Base-by-base conservation (phyloP, 345 rosid species). In the Hibiscus syriacus region DNA sequence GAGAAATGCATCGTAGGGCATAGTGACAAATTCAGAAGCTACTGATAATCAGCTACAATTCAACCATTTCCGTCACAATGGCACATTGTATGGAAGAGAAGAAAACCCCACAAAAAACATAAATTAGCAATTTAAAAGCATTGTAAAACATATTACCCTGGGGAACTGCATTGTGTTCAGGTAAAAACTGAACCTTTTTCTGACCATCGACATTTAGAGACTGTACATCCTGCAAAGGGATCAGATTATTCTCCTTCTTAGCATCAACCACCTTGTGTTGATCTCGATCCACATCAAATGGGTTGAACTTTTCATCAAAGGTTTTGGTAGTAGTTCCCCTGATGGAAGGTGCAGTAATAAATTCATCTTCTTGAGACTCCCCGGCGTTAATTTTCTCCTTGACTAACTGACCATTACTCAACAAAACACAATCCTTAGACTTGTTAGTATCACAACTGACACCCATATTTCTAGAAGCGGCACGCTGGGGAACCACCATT, bases 351-450 rank as follows among this genome's bases (percentile, higher is more conserved):
- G 83, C 72, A 3, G 90, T 85, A 57, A 74, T 72, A 12, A 87
- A 82, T 10, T 76, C 89, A 77, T 77, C 90, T 52, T 84, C 92
- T 1, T 77, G 82, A 64, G 82, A 78, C 70, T 86, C 84, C 68
- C 77, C 73, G 59, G 73, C 80, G 73, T 17, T 61, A 71, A 65
- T 74, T 13, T 81, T 72, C 64, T 81, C 83, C 77, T 77, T 80
- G 19, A 54, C 30, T 45, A 74, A 43, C 30, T 75, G 74, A 71
- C 68, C 71, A 67, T 72, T 76, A 71, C 77, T 82, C 30, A 67
- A 66, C 0, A 81, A 66, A 81, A 66, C 76, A 60, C 71, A 73
- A 72, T 80, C 87, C 43, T 68, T 77, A 67, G 84, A 74, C 70
- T 73, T 77, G 82, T 74, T 59, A 39, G 63, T 26, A 39, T n/a